Evolutionary conservation across 1,284 basidiomycete species (phyloP), one percentile per base, ranked within the genome.

Genomic region (Malassezia pachydermatis): DNA sequence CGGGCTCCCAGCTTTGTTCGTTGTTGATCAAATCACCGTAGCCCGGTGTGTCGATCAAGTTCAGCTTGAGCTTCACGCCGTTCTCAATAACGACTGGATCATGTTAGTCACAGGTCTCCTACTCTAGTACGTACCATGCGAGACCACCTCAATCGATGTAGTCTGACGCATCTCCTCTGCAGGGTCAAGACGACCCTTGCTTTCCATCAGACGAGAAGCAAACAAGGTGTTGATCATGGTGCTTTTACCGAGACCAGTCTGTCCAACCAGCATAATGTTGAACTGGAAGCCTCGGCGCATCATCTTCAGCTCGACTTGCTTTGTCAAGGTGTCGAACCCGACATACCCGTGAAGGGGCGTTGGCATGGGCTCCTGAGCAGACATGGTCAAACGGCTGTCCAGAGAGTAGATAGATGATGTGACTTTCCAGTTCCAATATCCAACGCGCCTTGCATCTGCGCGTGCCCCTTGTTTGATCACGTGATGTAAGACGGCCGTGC

Each of bases 21-120:
- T 98, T 98, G 81, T 98, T 95, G 73, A 98, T 83, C 69, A 90
- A 86, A 78, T 98, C 94, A 46, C 90, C 94, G 69, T 94, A 98
- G 30, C 94, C 92, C 46, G 92, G 92, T 5, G 94, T 98, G 75
- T 98, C 94, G 63, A 98, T 88, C 60, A 98, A 95, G 80, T 98
- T 98, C 65, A 98, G 77, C 48, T 87, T 82, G 55, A 98, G 81
- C 72, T 83, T 84, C 54, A 98, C 92, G 47, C 88, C 88, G 63
- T 96, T 96, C 75, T 98, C 92, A 45, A 47, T 30, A 10, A 84
- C 83, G 58, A 94, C 90, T 94, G 62, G n/a, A n/a, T n/a, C 11
- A 38, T 17, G 40, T 36, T 5, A 43, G 35, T 16, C 3, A 19
- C 25, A n/a, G 29, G 29, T 30, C 10, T 30, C 29, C 10, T 36